Evolutionary conservation across 2,329 filamentous ascomycete genomes (phyloP).

Genomic region (Colletotrichum higginsianum): DNA sequence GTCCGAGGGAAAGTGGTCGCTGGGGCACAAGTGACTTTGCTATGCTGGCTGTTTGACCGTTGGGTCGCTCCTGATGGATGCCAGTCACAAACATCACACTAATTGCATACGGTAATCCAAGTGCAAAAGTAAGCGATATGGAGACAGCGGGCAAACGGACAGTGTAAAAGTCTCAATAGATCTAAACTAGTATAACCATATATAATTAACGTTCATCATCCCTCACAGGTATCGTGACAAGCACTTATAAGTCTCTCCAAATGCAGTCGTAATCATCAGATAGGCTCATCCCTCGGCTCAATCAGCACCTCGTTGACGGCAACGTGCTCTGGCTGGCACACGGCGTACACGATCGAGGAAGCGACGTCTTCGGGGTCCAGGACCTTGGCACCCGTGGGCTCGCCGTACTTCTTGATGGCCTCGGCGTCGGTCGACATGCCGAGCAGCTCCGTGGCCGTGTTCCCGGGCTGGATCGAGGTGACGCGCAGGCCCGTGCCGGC

Average conservation of each 20-base stretch:
- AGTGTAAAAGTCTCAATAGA: no score
- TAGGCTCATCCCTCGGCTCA: conserved; percentile 83
- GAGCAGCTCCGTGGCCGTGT: conserved; percentile 80
- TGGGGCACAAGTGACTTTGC: no score
- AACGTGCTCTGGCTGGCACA: conserved; percentile 82
- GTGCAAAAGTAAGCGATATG: neutral
- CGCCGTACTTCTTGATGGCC: conserved; percentile 84
- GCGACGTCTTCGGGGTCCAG: conserved; percentile 83
- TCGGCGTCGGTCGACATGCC: conserved; percentile 83
- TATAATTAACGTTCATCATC: neutral
- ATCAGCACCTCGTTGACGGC: conserved; percentile 86
- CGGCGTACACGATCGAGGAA: conserved; percentile 79
- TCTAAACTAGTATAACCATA: neutral
- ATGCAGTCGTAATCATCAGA: conserved; percentile 57
- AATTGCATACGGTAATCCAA: neutral
- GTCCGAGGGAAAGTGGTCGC: no score
- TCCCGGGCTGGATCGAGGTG: conserved; percentile 83
- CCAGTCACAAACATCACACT: neutral
- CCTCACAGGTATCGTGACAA: neutral
- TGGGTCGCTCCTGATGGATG: no score
- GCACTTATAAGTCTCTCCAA: neutral
- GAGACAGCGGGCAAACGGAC: no score
- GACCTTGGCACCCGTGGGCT: conserved; percentile 81
- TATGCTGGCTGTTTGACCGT: no score
- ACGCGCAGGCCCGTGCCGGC: conserved; percentile 81